Evolutionary conservation across 2,329 filamentous ascomycete species (phyloP).

Genomic region (Pseudocercospora pini-densiflorae): DNA sequence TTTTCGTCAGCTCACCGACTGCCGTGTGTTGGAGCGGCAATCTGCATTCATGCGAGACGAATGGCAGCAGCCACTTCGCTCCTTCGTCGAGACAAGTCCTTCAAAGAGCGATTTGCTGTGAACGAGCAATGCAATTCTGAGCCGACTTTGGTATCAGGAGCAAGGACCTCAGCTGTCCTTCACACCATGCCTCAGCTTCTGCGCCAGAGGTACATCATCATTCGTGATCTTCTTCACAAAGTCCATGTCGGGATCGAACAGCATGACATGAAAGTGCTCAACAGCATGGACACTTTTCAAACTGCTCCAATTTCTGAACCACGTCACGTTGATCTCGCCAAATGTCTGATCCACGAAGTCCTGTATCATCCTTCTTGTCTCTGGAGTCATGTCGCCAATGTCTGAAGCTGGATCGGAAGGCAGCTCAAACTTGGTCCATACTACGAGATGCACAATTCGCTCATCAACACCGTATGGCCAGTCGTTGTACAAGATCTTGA

Average conservation of each 20-base stretch:
- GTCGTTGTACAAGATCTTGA: conserved; percentile 83
- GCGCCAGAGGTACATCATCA: conserved; percentile 68
- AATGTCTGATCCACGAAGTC: conserved; percentile 73
- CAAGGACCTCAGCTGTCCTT: background rate
- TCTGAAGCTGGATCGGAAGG: conserved; percentile 65
- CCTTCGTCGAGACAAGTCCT: no score
- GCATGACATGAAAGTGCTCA: conserved; percentile 95
- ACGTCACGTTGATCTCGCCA: conserved; percentile 62
- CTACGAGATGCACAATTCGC: conserved; percentile 80
- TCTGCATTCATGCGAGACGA: no score
- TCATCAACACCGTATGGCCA: conserved; percentile 89
- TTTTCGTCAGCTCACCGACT: no score
- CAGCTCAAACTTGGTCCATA: conserved; percentile 90
- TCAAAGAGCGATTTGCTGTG: no score
- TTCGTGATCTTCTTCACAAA: conserved; percentile 74
- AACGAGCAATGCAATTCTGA: no score
- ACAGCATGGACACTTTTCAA: conserved; percentile 85
- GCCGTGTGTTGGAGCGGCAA: no score
- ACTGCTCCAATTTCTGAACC: conserved; percentile 91
- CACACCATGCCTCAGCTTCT: conserved; percentile 29
- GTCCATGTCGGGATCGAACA: conserved; percentile 72
- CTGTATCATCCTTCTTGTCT: conserved; percentile 68
- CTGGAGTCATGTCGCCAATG: conserved; percentile 66
- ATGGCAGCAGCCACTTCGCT: no score
- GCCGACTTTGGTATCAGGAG: no score